phyloP scores from a whole-genome alignment of 768 basidiomycete species.

The Suillus hirtellus region DNA sequence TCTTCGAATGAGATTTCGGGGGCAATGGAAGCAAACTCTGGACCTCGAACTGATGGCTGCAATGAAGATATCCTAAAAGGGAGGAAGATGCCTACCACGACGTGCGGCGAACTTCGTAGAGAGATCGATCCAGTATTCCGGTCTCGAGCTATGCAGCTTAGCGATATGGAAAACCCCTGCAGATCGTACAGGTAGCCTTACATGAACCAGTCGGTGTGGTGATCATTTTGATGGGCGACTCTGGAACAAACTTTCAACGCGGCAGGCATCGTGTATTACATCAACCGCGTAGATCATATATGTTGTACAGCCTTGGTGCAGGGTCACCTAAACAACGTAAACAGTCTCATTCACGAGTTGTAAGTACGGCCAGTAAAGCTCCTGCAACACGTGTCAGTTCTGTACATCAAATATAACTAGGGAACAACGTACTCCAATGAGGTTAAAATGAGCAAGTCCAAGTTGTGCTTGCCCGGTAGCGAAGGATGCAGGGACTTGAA shows the following conservation, averaged over 20 bases:
- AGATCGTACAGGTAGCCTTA: neutral
- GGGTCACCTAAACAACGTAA: conserved; percentile 2
- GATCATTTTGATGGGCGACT: neutral
- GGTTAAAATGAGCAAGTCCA: conserved; percentile 32
- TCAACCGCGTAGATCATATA: neutral
- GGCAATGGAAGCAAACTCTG: neutral
- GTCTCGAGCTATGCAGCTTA: neutral
- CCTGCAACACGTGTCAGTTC: neutral
- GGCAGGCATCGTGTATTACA: neutral
- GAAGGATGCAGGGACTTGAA: conserved; percentile 33
- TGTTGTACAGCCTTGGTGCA: neutral
- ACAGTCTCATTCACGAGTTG: conserved; percentile 1
- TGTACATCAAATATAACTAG: neutral
- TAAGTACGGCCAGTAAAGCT: neutral
- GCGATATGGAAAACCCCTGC: neutral
- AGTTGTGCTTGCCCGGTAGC: conserved; percentile 33
- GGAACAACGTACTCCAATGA: conserved; percentile 35
- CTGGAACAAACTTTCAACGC: neutral
- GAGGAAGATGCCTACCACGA: neutral
- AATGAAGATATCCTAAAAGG: neutral
- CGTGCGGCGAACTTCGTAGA: neutral
- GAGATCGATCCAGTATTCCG: neutral
- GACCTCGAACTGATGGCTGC: neutral
- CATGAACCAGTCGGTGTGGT: neutral
- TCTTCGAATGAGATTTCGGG: neutral